phyloP scores from a whole-genome alignment of 805 yeast genomes.

The Geotrichum ghanense region DNA sequence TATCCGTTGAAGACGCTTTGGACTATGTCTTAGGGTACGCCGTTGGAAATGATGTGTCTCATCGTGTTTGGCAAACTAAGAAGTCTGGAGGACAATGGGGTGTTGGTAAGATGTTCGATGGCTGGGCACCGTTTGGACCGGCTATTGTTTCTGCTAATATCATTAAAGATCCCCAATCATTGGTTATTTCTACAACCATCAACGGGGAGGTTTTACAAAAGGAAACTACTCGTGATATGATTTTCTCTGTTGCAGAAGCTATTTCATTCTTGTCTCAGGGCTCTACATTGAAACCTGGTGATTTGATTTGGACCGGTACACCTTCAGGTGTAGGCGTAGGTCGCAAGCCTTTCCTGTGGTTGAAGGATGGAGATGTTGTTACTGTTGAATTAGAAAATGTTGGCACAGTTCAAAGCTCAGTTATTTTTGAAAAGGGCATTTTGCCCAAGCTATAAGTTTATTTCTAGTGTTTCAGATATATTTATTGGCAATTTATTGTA shows the following conservation, averaged over 20 bases:
- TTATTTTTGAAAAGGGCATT: conserved; percentile 24
- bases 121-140: conserved; percentile 50
- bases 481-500: no score
- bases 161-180: conserved; percentile 26
- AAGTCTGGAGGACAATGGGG: conserved; percentile 45
- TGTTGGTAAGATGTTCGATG: conserved; percentile 42
- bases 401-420: conserved; percentile 32
- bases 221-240: conserved; percentile 36
- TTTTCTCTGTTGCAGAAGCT: conserved; percentile 33
- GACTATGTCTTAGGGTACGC: conserved; percentile 40
- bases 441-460: conserved; percentile 8
- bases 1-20: conserved; percentile 32
- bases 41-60: conserved; percentile 46
- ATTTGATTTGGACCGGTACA: conserved; percentile 40
- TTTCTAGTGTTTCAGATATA: no score
- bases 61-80: conserved; percentile 44
- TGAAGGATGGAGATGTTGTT: conserved; percentile 34
- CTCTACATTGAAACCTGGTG: conserved; percentile 38
- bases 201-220: conserved; percentile 39
- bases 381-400: conserved; percentile 32
- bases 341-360: conserved; percentile 31
- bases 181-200: conserved; percentile 31
- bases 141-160: conserved; percentile 32
- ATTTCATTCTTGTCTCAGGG: conserved; percentile 40
- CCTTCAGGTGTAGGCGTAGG: conserved; percentile 45